These are phyloP conservation scores for Blastomyces gilchristii DNA, from an alignment of 2,329 filamentous ascomycete genomes.

Conservation along the genomic window DNA sequence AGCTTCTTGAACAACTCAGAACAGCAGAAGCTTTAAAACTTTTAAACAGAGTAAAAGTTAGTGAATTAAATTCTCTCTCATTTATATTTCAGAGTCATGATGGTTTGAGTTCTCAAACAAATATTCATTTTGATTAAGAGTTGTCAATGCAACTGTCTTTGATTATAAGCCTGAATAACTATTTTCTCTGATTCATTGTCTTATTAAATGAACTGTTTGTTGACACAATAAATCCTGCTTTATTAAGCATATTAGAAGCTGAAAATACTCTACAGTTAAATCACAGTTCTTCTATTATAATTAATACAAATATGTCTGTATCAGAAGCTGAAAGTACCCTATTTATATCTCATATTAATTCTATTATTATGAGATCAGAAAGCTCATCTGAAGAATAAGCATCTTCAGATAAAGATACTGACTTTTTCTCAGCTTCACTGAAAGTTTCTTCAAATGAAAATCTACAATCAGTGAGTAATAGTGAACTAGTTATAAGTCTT, in stretches of 20 bases:
- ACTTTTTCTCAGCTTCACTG: too few species aligned
- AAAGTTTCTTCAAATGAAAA: too few species aligned
- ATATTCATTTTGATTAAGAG: background rate
- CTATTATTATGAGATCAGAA: background rate
- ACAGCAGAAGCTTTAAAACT: conserved; percentile 8
- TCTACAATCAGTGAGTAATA: too few species aligned
- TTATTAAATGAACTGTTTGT: background rate
- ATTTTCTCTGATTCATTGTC: background rate
- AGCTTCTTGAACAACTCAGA: conserved; percentile 9
- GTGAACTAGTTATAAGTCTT: too few species aligned
- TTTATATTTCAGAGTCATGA: conserved; percentile 7
- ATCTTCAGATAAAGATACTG: too few species aligned
- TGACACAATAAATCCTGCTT: conserved; percentile 8
- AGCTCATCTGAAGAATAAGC: too few species aligned
- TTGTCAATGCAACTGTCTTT: conserved; percentile 5
- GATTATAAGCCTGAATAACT: conserved; percentile 12
- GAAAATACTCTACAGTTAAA: background rate
- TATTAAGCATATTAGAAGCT: conserved; percentile 1
- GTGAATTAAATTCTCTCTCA: background rate
- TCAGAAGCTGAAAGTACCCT: too few species aligned
- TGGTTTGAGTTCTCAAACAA: background rate
- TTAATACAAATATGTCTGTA: too few species aligned
- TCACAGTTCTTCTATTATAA: too few species aligned
- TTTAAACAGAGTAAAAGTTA: conserved; percentile 6
- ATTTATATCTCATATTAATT: too few species aligned